A percentile compares a stretch with the other conserved stretches of the same genome.
These are phyloP conservation scores for Alternaria ventricosa DNA, from an alignment of 2,329 filamentous ascomycete species.

Conservation along the genomic window DNA sequence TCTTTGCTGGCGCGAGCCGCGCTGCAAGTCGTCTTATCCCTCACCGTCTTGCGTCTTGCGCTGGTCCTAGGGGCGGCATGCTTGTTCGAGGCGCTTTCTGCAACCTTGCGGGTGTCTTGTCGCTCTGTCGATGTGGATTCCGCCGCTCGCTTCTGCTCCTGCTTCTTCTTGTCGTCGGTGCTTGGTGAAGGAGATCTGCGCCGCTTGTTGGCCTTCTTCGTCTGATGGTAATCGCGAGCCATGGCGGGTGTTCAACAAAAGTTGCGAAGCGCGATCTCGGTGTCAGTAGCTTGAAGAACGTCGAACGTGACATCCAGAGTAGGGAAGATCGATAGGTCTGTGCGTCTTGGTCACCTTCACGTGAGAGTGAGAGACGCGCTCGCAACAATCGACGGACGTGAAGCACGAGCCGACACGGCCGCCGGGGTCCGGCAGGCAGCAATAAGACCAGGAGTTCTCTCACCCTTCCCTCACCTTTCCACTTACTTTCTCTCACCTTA, in stretches of 20 bases:
- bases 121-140: not conserved
- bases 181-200: not conserved
- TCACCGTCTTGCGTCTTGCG: not conserved
- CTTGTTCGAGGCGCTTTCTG: not conserved
- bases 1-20: not conserved
- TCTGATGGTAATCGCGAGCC: not conserved
- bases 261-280: too few relatives aligned
- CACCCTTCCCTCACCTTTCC: too few relatives aligned
- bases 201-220: not conserved
- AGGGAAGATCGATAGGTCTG: too few relatives aligned
- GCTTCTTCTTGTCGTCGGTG: not conserved
- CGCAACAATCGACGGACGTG: too few relatives aligned
- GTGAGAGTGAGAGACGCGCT: too few relatives aligned
- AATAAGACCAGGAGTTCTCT: too few relatives aligned
- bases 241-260: too few relatives aligned
- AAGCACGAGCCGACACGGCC: not conserved
- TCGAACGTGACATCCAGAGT: too few relatives aligned
- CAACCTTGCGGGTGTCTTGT: not conserved
- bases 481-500: too few relatives aligned
- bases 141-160: not conserved
- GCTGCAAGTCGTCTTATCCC: not conserved
- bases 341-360: too few relatives aligned
- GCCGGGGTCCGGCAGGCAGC: not conserved
- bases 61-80: not conserved
- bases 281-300: not conserved